These are phyloP conservation scores for Strobilomyces echinocephalus DNA, from an alignment of 768 basidiomycete species.

Conservation along the genomic window DNA sequence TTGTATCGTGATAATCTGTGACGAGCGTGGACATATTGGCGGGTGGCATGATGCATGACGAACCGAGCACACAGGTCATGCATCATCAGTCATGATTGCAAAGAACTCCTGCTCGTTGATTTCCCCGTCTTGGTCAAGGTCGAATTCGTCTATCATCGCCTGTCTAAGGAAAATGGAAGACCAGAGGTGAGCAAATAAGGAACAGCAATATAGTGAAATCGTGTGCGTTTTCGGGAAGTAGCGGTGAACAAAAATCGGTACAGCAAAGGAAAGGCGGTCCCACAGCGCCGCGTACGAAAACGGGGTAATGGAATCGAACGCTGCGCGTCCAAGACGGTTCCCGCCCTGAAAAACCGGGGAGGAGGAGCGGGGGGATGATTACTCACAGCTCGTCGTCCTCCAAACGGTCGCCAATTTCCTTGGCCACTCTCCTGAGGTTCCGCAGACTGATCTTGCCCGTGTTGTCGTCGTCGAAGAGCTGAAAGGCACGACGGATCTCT, in stretches of 20 bases:
- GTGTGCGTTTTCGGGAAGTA: constrained; percentile 14
- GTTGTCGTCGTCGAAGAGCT: constrained; percentile 93
- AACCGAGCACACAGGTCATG: constrained; percentile 38
- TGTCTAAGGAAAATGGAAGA: constrained; percentile 54
- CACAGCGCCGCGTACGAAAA: constrained; percentile 25
- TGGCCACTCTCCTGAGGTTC: constrained; percentile 89
- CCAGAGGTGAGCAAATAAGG: constrained; percentile 29
- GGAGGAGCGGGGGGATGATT: background rate
- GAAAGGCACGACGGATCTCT: constrained; percentile 93
- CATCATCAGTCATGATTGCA: constrained; percentile 94
- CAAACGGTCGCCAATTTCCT: constrained; percentile 91
- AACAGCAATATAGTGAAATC: constrained; percentile 9
- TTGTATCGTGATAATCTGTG: constrained; percentile 7
- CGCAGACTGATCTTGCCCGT: constrained; percentile 91
- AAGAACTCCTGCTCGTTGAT: constrained; percentile 97
- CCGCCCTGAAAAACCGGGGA: constrained; percentile 14
- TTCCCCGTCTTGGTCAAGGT: constrained; percentile 96
- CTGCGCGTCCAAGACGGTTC: constrained; percentile 19
- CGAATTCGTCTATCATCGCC: constrained; percentile 99
- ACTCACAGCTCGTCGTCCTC: constrained; percentile 96
- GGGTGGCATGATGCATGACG: background rate
- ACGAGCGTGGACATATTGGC: constrained; percentile 5
- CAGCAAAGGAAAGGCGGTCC: constrained; percentile 13
- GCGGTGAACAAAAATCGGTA: constrained; percentile 24
- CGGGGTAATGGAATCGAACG: constrained; percentile 25